Conservation (phyloP, 306 rosid species). For the Fagus sylvatica region DNA sequence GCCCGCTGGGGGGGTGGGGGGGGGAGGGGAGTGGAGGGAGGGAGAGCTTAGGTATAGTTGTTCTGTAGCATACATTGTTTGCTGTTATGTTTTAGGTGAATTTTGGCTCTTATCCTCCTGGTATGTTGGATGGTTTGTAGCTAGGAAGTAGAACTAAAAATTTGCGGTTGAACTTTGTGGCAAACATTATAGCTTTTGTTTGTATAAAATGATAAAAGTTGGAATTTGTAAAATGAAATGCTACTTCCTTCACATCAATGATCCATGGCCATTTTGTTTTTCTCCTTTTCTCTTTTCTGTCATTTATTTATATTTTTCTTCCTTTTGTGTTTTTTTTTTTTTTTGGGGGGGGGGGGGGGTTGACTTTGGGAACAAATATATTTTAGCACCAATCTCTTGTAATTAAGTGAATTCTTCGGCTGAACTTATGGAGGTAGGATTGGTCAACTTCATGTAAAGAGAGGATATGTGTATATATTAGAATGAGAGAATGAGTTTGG, state of each 20-base stretch:
- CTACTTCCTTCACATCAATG: background rate
- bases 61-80: constrained; percentile 8
- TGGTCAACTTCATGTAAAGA: background rate
- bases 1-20: background rate
- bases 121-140: background rate
- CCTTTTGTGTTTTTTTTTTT: too few relatives aligned
- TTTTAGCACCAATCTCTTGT: background rate
- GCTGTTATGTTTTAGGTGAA: background rate
- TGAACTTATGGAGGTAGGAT: background rate
- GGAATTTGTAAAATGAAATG: background rate
- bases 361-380: too few relatives aligned
- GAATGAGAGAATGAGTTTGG: background rate
- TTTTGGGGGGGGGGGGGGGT: too few relatives aligned
- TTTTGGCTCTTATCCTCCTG: background rate
- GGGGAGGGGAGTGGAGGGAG: background rate
- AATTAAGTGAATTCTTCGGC: background rate
- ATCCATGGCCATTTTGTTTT: background rate
- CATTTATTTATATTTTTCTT: too few relatives aligned
- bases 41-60: background rate
- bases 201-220: background rate
- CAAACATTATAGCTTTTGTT: constrained; percentile 15
- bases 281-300: background rate
- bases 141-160: too few relatives aligned
- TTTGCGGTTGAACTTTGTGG: too few relatives aligned
- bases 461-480: background rate